A percentile compares a stretch with the other conserved stretches of the same genome.
These are phyloP conservation scores for Ogataea wickerhamii DNA, from an alignment of 805 yeast species.

Conservation along the genomic window DNA sequence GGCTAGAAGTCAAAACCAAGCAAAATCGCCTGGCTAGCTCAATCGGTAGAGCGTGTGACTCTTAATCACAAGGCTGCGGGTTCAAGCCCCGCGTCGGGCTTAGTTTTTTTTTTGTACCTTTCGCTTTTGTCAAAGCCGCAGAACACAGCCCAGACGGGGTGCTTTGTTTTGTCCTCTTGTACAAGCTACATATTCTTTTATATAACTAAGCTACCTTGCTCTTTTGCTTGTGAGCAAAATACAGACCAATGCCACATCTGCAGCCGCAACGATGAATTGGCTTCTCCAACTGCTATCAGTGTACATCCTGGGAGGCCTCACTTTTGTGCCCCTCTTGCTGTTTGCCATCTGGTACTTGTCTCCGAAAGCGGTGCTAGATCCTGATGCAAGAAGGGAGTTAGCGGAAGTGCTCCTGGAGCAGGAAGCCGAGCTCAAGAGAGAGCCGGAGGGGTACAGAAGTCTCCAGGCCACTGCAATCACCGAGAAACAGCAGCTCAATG, in stretches of 20 bases:
- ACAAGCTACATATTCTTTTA: no score
- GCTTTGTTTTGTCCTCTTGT: no score
- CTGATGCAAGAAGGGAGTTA: conserved; percentile 20
- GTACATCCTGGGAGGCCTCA: conserved; percentile 76
- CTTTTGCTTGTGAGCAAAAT: no score
- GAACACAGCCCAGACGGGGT: no score
- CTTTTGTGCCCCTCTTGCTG: conserved; percentile 63
- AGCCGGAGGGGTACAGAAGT: conserved; percentile 26
- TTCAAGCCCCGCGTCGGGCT: conserved; percentile 26
- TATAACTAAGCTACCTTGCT: no score
- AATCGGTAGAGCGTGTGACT: conserved; percentile 28
- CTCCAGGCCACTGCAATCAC: conserved; percentile 64
- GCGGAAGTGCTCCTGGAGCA: conserved; percentile 32
- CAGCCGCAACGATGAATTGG: conserved; percentile 21
- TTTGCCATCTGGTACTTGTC: conserved; percentile 39
- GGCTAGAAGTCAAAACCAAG: neutral
- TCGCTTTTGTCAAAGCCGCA: no score
- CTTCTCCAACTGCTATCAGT: conserved; percentile 36
- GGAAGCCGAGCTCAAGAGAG: conserved; percentile 20
- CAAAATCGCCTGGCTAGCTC: conserved; percentile 23
- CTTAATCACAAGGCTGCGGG: conserved; percentile 27
- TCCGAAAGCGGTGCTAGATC: conserved; percentile 30
- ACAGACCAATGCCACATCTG: no score
- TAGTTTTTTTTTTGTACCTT: no score
- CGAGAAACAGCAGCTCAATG: conserved; percentile 57